Evolutionary conservation across 129 eudicot genomes (phyloP).

Genomic region (Artemisia annua): DNA sequence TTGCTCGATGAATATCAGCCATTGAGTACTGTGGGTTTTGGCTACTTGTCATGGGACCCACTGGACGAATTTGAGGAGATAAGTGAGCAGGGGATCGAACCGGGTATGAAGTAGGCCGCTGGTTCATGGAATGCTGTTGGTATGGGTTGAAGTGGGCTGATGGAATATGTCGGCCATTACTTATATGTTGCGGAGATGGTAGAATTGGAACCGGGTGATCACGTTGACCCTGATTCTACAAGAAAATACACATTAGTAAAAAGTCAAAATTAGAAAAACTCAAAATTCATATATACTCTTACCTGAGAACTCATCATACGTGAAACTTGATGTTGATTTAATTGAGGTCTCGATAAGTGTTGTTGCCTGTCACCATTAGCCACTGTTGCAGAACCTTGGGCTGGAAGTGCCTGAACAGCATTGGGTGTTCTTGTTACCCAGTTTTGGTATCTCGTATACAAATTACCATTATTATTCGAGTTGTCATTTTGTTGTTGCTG

Average conservation of each 20-base stretch:
- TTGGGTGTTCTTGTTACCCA: conserved; percentile 38
- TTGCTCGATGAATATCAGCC: conserved; percentile 39
- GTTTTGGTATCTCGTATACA: conserved; percentile 35
- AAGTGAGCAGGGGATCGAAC: conserved; percentile 37
- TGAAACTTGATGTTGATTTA: conserved; percentile 34
- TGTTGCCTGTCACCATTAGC: conserved; percentile 38
- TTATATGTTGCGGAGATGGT: conserved; percentile 38
- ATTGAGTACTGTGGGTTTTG: conserved; percentile 29
- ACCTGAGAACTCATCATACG: conserved; percentile 44
- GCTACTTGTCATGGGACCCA: conserved; percentile 35
- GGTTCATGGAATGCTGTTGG: conserved; percentile 37
- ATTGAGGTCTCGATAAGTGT: conserved; percentile 27
- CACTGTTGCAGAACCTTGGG: conserved; percentile 32
- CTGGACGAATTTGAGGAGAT: conserved; percentile 38
- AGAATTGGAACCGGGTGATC: conserved; percentile 27
- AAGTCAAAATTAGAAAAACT: neutral
- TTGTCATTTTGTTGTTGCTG: conserved; percentile 44
- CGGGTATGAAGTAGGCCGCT: conserved; percentile 30
- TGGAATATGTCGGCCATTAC: conserved; percentile 31
- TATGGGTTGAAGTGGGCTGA: conserved; percentile 33
- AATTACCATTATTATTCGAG: conserved; percentile 4
- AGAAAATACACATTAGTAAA: neutral
- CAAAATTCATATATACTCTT: neutral
- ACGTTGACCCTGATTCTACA: conserved; percentile 40
- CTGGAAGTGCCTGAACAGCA: conserved; percentile 74